Base-by-base conservation (phyloP, 352 stramenopile genomes). In the Peronosclerospora sorghi region DNA sequence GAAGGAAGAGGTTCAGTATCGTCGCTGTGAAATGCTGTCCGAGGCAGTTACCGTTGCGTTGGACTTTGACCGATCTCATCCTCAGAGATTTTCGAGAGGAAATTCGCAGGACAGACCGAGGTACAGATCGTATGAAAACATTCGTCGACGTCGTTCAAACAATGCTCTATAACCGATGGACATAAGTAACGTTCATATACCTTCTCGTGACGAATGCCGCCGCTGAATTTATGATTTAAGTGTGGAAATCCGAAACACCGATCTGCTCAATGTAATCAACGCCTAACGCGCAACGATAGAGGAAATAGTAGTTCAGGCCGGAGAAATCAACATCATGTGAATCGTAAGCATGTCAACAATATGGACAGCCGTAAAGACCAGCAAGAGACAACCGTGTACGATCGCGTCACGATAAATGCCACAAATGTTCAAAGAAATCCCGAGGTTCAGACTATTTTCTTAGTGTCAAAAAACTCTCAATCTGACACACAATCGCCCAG, bases 141-240 rank as follows among this genome's bases (percentile, higher is more conserved):
- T 14, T 39, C 37, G 32, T 43, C 35, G 23, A 37, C 38, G 27
- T 17, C 39, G 32, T 9, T 24, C 15, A 1, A 28, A 37, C 5
- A 30, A 54, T 43, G 38, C 37, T 43, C 38, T 30, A 23, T 37
- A 43, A 32, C 24, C 32, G 23, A 54, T 54, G 46, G 38, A 47
- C 12, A 54, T 54, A 12, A 37, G 40, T 37, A 38, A 45, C 24
- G 36, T 52, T 12, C 36, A 41, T 14, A 27, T 52, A 2, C 26
- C 28, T 24, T 45, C 45, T 35, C 36, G 29, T 35, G 28, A 52
- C 2, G 45, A 48, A 24, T 45, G 39, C 23, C 45, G 41, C 19
- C 39, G 47, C 39, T 39, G 24, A 34, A 54, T 35, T 34, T 47
- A 23, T 54, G 46, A 20, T 47, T 54, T 34, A 38, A 41, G 38